Conservation (phyloP, 805 yeast genomes). For the Zygosaccharomyces bailii region DNA sequence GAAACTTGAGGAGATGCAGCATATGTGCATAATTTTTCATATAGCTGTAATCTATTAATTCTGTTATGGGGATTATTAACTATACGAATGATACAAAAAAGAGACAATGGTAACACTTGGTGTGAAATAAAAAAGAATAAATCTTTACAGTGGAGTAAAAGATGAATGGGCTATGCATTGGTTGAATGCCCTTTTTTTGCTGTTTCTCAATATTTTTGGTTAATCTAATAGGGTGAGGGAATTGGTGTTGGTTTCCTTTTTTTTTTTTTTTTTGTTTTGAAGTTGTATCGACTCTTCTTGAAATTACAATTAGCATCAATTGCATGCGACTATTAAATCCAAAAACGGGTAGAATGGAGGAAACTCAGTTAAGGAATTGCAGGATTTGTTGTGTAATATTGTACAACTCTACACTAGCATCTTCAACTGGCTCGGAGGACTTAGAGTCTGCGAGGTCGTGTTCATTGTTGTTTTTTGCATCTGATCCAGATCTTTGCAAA, state of each 20-base stretch:
- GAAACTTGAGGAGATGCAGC: neutral
- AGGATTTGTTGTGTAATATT: conserved; percentile 66
- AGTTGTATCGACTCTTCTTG: neutral
- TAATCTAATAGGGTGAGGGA: no score
- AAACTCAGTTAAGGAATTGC: conserved; percentile 39
- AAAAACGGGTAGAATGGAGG: neutral
- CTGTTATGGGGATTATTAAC: conserved; percentile 1
- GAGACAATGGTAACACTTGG: neutral
- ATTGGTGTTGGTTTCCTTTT: neutral
- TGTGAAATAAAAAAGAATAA: neutral
- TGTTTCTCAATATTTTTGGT: no score
- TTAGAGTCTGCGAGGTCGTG: conserved; percentile 26
- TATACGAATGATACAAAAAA: conserved; percentile 3
- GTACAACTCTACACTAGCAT: conserved; percentile 61
- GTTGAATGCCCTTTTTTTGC: neutral
- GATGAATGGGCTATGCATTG: neutral
- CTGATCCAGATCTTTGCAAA: conserved; percentile 29
- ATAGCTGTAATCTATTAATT: neutral
- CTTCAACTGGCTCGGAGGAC: conserved; percentile 46
- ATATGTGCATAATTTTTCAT: no score
- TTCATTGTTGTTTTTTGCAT: conserved; percentile 19
- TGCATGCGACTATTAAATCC: neutral
- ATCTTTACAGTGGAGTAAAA: neutral
- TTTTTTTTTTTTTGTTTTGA: neutral
- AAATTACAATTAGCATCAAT: neutral